A percentile compares a stretch with the other conserved stretches of the same genome.
Conservation (phyloP, 257 asterid species). For the Solanum corneliomulleri region DNA sequence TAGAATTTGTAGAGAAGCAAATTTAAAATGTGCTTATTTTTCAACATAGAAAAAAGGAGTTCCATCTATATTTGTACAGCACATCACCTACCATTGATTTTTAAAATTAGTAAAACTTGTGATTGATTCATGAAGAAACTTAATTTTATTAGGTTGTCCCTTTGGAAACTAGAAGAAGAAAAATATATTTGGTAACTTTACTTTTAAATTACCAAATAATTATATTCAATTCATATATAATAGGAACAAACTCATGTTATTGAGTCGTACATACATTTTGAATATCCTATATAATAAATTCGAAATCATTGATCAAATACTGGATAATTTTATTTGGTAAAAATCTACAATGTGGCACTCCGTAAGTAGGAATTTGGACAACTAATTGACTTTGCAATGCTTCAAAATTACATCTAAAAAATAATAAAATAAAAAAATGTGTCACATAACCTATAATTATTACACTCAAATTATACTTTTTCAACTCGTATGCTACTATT, state of each 20-base stretch:
- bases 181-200: not conserved
- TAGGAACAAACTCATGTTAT: not conserved
- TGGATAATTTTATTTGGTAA: not conserved
- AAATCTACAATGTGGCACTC: not conserved
- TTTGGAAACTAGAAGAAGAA: not conserved
- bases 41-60: not conserved
- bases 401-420: too few relatives aligned
- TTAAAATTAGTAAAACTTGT: not conserved
- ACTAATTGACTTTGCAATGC: not conserved
- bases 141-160: not conserved
- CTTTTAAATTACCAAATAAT: conserved; percentile 5
- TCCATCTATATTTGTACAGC: not conserved
- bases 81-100: conserved; percentile 29
- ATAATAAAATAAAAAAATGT: too few relatives aligned
- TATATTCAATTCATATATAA: not conserved
- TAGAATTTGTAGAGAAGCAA: not conserved
- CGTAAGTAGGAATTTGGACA: not conserved
- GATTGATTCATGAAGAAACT: not conserved
- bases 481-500: not conserved
- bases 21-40: not conserved
- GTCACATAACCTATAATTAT: not conserved
- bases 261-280: not conserved
- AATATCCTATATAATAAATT: not conserved
- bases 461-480: not conserved
- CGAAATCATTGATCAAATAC: not conserved